Evolutionary conservation across 2,329 filamentous ascomycete species (phyloP).

Genomic region (Penicillium aurantiogriseum): DNA sequence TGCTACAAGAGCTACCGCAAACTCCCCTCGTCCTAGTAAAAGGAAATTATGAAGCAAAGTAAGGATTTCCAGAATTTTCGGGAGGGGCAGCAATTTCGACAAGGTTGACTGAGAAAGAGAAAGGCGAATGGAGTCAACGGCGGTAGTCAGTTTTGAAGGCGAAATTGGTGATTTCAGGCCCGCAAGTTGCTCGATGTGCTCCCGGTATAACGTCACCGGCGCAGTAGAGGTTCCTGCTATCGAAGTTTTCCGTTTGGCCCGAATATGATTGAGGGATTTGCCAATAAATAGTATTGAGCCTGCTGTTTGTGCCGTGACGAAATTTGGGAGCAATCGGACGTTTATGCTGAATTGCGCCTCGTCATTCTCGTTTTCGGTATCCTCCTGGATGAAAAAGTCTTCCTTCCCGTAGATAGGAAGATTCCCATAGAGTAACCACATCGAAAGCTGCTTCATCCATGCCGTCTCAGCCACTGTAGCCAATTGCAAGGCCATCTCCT

Average conservation of each 20-base stretch:
- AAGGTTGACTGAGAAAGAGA: slow-evolving; percentile 82
- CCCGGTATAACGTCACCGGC: slow-evolving; percentile 56
- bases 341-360: slow-evolving; percentile 58
- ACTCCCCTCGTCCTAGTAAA: slow-evolving; percentile 83
- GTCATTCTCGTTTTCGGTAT: slow-evolving; percentile 40
- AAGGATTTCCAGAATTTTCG: slow-evolving; percentile 73
- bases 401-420: slow-evolving; percentile 71
- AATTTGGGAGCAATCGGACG: slow-evolving; percentile 67
- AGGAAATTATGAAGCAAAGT: slow-evolving; percentile 82
- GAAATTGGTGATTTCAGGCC: slow-evolving; percentile 72
- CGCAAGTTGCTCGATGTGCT: slow-evolving; percentile 59
- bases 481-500: slow-evolving; percentile 70
- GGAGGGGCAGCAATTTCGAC: slow-evolving; percentile 75
- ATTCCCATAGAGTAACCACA: slow-evolving; percentile 87
- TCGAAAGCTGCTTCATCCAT: slow-evolving; percentile 86
- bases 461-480: slow-evolving; percentile 78
- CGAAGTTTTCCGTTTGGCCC: slow-evolving; percentile 49
- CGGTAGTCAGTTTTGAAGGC: slow-evolving; percentile 65
- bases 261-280: slow-evolving; percentile 80
- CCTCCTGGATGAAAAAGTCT: slow-evolving; percentile 80
- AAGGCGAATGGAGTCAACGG: slow-evolving; percentile 72
- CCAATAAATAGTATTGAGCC: slow-evolving; percentile 88
- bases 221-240: slow-evolving; percentile 36
- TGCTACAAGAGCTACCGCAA: slow-evolving; percentile 79
- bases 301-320: slow-evolving; percentile 72